Base-by-base conservation (phyloP, 192 early-diverging fungal species). In the Backusella psychrophila region DNA sequence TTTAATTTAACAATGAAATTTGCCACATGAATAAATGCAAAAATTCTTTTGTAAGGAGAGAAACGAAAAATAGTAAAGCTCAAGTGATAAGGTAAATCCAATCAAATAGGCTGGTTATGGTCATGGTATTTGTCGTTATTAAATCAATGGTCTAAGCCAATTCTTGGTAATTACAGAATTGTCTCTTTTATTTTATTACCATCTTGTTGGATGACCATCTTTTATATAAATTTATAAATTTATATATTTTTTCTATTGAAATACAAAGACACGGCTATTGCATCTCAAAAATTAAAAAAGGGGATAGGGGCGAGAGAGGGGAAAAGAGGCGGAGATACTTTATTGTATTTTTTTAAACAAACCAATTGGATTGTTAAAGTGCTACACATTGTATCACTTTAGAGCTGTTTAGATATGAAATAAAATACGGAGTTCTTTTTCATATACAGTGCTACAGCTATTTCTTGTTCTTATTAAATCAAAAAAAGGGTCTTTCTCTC, bases 321-420 rank as follows among this genome's bases (percentile, higher is more conserved):
- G 9, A 26, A 59, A 2, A 26, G 53, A 59, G 53, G 53, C 53
- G 53, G 53, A 26, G 53, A 59, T 49, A n/a, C 17, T 49, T 49
- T 49, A 49, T 49, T 49, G 46, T 49, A 39, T 39, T 52, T 26
- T 21, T 59, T 59, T 23, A 59, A 59, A 26, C 53, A 59, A 23
- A 59, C 53, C 53, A 59, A 59, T 59, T 59, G 53, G 11, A 59
- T 59, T 59, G 53, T 0, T 26, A 26, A 59, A 23, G 9, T 59
- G 53, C 53, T 59, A 59, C 53, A 59, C 53, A 59, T 49, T 59
- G 53, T 59, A 59, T 59, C 53, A 59, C 53, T 49, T 19, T 7
- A 4, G 2, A 49, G 46, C 6, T 49, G 19, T 49, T 49, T 49
- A 49, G 46, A n/a, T 39, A 39, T 49, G 46, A 49, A 49, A 49